Evolutionary conservation across 2,329 filamentous ascomycete genomes (phyloP).

Genomic region (Alternaria burnsii): DNA sequence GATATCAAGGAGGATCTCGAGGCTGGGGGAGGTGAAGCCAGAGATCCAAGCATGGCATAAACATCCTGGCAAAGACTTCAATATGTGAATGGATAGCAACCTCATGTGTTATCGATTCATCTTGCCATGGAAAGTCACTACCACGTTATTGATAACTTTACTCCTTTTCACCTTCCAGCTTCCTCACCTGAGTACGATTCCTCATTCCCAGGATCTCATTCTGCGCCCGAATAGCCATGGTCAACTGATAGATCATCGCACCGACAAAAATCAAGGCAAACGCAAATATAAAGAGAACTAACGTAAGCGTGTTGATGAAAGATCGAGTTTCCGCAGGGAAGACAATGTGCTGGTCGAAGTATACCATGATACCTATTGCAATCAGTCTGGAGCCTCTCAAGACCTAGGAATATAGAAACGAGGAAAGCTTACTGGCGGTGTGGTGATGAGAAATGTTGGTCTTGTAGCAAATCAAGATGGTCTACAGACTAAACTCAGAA

Average conservation of each 20-base stretch:
- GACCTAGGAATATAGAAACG: fast-evolving
- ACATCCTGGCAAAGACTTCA: not conserved
- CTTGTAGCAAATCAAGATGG: not conserved
- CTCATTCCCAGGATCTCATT: not conserved
- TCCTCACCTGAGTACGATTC: not conserved
- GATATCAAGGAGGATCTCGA: not conserved
- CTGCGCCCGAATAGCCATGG: not conserved
- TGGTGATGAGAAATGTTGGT: not conserved
- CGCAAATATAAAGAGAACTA: not conserved
- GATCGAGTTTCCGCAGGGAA: not conserved
- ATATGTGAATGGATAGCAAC: not conserved
- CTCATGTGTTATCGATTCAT: not conserved
- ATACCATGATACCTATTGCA: not conserved
- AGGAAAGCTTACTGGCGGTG: not conserved
- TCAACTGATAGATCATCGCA: too few relatives aligned
- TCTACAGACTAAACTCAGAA: not conserved
- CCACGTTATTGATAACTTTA: not conserved
- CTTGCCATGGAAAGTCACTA: not conserved
- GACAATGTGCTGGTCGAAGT: not conserved
- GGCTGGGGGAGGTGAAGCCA: not conserved
- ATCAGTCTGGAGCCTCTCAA: fast-evolving
- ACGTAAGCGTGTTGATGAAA: not conserved
- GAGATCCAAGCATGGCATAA: not conserved
- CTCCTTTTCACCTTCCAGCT: not conserved
- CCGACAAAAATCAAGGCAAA: too few relatives aligned